Percentiles rank a stretch among this genome's conserved stretches.
Conservation (phyloP, 352 stramenopile genomes). For the Heterotrichella gracilis region DNA sequence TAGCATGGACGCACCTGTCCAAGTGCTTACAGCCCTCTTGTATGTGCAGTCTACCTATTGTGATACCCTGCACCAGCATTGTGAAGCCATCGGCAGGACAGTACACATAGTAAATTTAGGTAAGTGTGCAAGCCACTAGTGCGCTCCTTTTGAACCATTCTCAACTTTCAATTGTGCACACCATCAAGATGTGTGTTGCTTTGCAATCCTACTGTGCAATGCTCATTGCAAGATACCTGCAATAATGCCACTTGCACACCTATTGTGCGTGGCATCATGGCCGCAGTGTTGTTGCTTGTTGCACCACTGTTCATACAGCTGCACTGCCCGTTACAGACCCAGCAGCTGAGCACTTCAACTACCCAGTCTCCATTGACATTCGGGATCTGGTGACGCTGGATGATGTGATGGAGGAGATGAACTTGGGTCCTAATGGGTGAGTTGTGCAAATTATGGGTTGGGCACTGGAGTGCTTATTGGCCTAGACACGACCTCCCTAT, state of each 20-base stretch:
- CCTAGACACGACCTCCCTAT: too few relatives aligned
- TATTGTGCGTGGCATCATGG: too few relatives aligned
- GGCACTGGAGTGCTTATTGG: conserved; percentile 53
- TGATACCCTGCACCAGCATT: conserved; percentile 61
- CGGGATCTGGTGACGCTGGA: conserved; percentile 68
- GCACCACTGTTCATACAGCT: too few relatives aligned
- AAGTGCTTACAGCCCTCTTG: not conserved
- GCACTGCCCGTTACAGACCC: too few relatives aligned
- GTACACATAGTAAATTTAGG: conserved; percentile 22
- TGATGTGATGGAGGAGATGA: conserved; percentile 77
- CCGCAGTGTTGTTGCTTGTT: too few relatives aligned
- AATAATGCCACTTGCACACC: too few relatives aligned
- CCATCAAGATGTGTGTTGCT: too few relatives aligned
- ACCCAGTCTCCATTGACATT: conserved; percentile 27
- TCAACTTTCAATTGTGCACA: too few relatives aligned
- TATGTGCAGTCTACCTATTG: conserved; percentile 47
- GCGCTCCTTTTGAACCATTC: too few relatives aligned
- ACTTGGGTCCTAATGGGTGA: conserved; percentile 79
- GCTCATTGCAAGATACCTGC: too few relatives aligned
- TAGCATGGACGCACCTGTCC: not conserved
- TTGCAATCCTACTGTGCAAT: too few relatives aligned
- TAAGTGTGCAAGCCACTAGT: too few relatives aligned
- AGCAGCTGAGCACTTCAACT: conserved; percentile 21
- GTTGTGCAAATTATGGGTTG: conserved; percentile 94
- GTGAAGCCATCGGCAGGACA: conserved; percentile 34